A percentile compares a stretch with the other conserved stretches of the same genome.
These are phyloP conservation scores for Volvox carteri DNA, from an alignment of 163 green algal species.

Conservation along the genomic window DNA sequence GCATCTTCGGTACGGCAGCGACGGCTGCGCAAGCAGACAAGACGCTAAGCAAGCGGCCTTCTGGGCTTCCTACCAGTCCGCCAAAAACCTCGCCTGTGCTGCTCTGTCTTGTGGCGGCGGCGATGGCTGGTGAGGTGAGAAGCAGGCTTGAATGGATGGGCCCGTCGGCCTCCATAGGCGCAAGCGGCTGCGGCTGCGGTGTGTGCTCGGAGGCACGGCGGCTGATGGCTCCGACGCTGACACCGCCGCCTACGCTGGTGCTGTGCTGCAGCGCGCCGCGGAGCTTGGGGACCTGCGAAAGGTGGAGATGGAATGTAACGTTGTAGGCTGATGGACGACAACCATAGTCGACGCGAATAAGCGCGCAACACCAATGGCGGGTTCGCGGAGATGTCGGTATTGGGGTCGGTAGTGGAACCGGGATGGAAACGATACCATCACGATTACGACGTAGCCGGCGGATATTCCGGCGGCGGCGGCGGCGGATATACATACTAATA, in stretches of 20 bases:
- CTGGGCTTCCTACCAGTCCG: not conserved
- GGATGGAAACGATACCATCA: no score
- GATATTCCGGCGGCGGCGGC: no score
- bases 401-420: no score
- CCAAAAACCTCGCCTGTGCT: not conserved
- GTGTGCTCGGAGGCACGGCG: not conserved
- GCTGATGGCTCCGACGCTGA: not conserved
- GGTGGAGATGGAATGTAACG: no score
- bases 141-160: not conserved
- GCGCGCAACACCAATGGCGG: no score
- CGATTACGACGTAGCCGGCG: no score
- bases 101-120: not conserved
- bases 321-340: no score
- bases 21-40: not conserved
- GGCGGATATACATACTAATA: no score
- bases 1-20: not conserved
- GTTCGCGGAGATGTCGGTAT: no score
- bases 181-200: not conserved
- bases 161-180: not conserved
- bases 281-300: slow-evolving; percentile 31
- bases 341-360: no score
- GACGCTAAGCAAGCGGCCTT: not conserved
- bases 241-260: not conserved
- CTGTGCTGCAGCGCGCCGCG: not conserved
- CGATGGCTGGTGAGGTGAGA: not conserved